Base-by-base conservation (phyloP, 2,329 filamentous ascomycete species). In the Xylaria multiplex region DNA sequence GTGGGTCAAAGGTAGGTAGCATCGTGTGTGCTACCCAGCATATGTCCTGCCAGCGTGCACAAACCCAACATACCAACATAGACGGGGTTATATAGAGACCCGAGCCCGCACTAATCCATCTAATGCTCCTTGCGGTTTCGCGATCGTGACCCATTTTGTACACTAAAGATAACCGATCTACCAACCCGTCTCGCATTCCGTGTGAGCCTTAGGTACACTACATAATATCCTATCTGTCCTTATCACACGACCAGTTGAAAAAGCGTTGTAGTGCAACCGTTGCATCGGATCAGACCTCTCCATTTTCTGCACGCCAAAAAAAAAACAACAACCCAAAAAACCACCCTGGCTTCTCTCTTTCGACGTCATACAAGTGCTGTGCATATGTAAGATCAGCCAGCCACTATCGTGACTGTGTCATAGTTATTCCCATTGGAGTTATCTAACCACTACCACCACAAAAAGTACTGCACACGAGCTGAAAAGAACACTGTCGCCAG, bases 361-460 rank as follows among this genome's bases (percentile, higher is more conserved):
- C 46, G 48, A 57, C 60, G 52, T 56, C 59, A 62, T 50, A 19
- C 32, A 42, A 22, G 35, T 30, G 35, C 6, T 27, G 11, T 43
- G 24, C 8, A 50, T 52, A 55, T 43, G 16, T 43, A 55, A 55
- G 37, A 55, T 43, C 35, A 24, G 13, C 37, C 16, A 27, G 35
- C 5, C 19, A 37, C 22, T 3, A 40, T 43, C 6, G 13, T 19
- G n/a, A 46, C 55, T 59, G 59, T 55, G 32, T 54, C 42, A 49
- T 49, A 30, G 16, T 42, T 30, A 16, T 49, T 49, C 50, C 11
- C 16, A 8, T 27, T 16, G 11, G 19, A 55, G 19, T 3, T 24
- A 14, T 16, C 13, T 27, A 55, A 9, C 9, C 16, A 16, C 19
- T 32, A 42, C 22, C 11, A 24, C 6, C 19, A 19, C 19, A 19